Percentiles rank a stretch among this genome's conserved stretches.
Conservation (phyloP, 2,329 filamentous ascomycete species). For the Botrytis elliptica region DNA sequence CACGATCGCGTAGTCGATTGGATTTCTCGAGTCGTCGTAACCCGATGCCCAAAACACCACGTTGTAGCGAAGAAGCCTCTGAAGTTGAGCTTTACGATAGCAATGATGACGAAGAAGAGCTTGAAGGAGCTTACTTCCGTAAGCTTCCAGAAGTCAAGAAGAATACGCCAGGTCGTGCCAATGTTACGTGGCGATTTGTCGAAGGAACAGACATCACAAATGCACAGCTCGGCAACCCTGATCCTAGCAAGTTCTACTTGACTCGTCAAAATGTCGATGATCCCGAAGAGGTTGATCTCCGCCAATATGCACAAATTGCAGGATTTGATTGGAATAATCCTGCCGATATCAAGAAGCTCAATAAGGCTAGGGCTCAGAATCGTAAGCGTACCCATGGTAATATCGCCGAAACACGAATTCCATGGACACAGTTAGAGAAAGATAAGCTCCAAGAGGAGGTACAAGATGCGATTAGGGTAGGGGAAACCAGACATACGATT, state of each 20-base stretch:
- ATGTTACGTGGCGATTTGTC: constrained; percentile 2
- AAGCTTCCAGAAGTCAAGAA: constrained; percentile 7
- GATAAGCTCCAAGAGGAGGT: neutral
- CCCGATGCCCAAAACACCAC: neutral
- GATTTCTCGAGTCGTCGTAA: neutral
- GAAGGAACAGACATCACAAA: neutral
- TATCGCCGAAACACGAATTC: constrained; percentile 5
- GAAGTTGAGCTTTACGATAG: constrained; percentile 1
- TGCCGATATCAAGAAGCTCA: neutral
- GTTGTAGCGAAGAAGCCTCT: neutral
- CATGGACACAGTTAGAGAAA: constrained; percentile 13
- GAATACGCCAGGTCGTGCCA: constrained; percentile 9
- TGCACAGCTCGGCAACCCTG: neutral
- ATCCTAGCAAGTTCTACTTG: constrained; percentile 16
- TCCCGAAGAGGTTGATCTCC: neutral
- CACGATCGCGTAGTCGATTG: neutral
- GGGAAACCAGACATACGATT: neutral
- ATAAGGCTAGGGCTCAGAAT: constrained; percentile 3
- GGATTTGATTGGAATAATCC: constrained; percentile 13
- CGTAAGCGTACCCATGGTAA: constrained; percentile 1
- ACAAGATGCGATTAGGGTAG: neutral
- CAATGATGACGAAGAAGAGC: neutral
- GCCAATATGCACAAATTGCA: neutral
- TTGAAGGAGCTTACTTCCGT: neutral
- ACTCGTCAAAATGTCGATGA: neutral